A percentile compares a stretch with the other conserved stretches of the same genome.
Evolutionary conservation across 306 rosid species (phyloP).

Genomic region (Gastrolobium villosum): DNA sequence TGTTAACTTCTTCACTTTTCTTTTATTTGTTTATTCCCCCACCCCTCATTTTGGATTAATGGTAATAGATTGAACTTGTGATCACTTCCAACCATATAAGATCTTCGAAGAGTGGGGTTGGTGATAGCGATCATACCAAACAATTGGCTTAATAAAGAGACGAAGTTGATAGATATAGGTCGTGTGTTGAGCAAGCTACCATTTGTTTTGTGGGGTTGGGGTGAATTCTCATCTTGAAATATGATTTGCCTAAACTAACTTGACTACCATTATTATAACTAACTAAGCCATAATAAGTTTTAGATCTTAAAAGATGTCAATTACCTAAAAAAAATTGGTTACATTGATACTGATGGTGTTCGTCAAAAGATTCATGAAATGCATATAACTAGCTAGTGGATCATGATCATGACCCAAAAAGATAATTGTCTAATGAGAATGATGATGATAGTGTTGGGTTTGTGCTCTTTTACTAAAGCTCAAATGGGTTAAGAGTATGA

Average conservation of each 20-base stretch:
- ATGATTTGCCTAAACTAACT: slow-evolving; percentile 11
- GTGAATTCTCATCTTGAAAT: not conserved
- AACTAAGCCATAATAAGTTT: slow-evolving; percentile 1
- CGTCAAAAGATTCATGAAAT: not conserved
- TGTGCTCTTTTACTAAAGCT: too few relatives aligned
- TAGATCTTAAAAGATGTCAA: slow-evolving; percentile 3
- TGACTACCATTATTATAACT: slow-evolving; percentile 12
- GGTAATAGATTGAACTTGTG: not conserved
- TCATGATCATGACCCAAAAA: too few relatives aligned
- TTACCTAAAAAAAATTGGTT: slow-evolving; percentile 16
- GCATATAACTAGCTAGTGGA: too few relatives aligned
- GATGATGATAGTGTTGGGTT: too few relatives aligned
- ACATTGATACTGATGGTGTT: not conserved
- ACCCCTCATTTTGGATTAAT: not conserved
- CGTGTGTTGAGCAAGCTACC: slow-evolving; percentile 38
- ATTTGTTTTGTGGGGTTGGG: slow-evolving; percentile 43
- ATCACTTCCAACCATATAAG: too few relatives aligned
- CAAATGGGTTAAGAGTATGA: too few relatives aligned
- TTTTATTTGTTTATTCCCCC: not conserved
- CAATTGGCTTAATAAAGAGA: slow-evolving; percentile 4
- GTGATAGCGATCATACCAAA: slow-evolving; percentile 14
- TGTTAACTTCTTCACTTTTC: not conserved
- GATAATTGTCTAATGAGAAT: too few relatives aligned
- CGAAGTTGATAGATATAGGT: slow-evolving; percentile 23
- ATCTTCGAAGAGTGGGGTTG: not conserved